Base-by-base conservation (phyloP, 192 early-diverging fungal species). In the Backusella sp. region DNA sequence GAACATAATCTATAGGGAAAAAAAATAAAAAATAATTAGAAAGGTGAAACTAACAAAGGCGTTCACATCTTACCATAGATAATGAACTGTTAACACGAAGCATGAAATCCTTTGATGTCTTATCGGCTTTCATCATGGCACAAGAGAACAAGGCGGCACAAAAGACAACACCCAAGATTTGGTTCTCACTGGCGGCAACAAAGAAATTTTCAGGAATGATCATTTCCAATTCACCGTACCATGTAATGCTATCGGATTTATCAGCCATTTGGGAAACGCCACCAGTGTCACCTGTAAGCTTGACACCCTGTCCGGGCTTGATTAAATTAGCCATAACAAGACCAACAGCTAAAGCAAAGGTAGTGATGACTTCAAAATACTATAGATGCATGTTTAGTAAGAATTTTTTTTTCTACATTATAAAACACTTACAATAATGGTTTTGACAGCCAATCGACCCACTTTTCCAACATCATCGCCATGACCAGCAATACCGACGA, bases 401-500 rank as follows among this genome's bases (percentile, higher is more conserved):
- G 32, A 65, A 37, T 59, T 26, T 30, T 15, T 21, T 34, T 32
- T 36, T 34, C 41, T 19, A 15, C 30, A 73, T 21, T 53, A 39
- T 39, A 66, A 17, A 19, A n/a, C n/a, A 44, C 76, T 77, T 77
- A 77, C 76, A 44, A 87, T 76, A 44, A 94, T 86, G 0, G 90
- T 82, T 82, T 93, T 93, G 75, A 92, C 15, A 21, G 88, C 92
- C 9, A 94, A 76, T 3, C 86, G 82, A 41, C 91, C 92, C 39
- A 94, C 80, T 65, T 81, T 76, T 21, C 71, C 75, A 28, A 91
- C 79, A 75, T 92, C 89, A 76, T 91, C 88, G 30, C 84, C 85
- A 69, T 94, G 91, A n/a, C 90, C 76, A n/a, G 91, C 90, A 78
- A 93, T 93, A 66, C 90, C 92, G 56, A 89, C 90, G 32, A 92